Percentiles rank a stretch among this genome's conserved stretches.
phyloP scores from a whole-genome alignment of 768 basidiomycete genomes.

The Tylopilus subfusipes region DNA sequence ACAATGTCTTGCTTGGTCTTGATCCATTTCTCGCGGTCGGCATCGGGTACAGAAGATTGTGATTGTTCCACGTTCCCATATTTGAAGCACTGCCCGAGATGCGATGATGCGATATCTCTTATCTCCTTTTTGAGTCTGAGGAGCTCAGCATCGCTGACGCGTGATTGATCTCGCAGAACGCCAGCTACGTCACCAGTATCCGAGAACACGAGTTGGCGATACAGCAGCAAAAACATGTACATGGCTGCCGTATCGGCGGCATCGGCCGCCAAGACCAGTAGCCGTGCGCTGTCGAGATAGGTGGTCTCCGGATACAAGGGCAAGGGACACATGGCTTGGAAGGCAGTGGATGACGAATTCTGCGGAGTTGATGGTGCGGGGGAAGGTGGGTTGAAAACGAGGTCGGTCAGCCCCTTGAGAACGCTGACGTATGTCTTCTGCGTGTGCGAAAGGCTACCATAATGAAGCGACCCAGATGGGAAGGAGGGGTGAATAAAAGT shows the following conservation, averaged over 20 bases:
- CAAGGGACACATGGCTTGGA: constrained; percentile 32
- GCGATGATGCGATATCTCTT: constrained; percentile 57
- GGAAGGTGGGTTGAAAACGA: constrained; percentile 57
- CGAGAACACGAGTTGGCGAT: constrained; percentile 66
- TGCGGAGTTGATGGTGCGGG: constrained; percentile 33
- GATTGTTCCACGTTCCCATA: constrained; percentile 26
- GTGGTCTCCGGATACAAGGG: constrained; percentile 70
- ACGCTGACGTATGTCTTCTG: constrained; percentile 49
- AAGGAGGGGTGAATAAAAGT: constrained; percentile 44
- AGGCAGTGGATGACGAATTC: constrained; percentile 30
- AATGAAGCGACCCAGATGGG: constrained; percentile 41
- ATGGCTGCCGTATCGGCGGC: constrained; percentile 69
- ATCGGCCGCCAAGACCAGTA: constrained; percentile 64
- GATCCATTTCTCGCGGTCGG: constrained; percentile 52
- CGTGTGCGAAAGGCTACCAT: constrained; percentile 41
- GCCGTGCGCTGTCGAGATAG: constrained; percentile 73
- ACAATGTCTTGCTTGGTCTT: constrained; percentile 61
- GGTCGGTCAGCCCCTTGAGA: constrained; percentile 58
- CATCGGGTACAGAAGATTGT: constrained; percentile 23
- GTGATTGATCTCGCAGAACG: constrained; percentile 31
- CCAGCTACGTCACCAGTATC: constrained; percentile 34
- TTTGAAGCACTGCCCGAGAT: constrained; percentile 59
- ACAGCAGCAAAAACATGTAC: constrained; percentile 79
- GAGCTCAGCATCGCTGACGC: constrained; percentile 52
- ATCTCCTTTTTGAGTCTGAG: constrained; percentile 69